A percentile compares a stretch with the other conserved stretches of the same genome.
Conservation (phyloP, 1,284 basidiomycete genomes). For the Xerocomus nothofagi region DNA sequence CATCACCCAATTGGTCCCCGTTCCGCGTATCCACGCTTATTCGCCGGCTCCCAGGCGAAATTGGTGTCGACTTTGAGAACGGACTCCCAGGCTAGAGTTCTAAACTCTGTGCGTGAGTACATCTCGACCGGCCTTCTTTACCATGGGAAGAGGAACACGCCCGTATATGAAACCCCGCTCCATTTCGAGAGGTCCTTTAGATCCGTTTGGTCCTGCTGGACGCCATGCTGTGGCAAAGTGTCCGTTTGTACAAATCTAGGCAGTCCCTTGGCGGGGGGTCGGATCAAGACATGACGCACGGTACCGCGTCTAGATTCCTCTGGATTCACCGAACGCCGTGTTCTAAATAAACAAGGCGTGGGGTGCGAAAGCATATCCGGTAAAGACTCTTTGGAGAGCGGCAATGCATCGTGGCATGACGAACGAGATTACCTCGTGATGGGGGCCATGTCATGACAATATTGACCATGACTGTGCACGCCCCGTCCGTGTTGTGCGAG, state of each 20-base stretch:
- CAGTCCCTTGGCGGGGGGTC: background rate
- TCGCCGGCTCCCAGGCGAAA: slow-evolving; percentile 20
- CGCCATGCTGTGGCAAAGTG: background rate
- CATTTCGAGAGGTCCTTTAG: slow-evolving; percentile 12
- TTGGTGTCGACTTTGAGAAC: slow-evolving; percentile 4
- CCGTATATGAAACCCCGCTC: slow-evolving; percentile 21
- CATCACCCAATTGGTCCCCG: slow-evolving; percentile 6
- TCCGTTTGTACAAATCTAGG: slow-evolving; percentile 12
- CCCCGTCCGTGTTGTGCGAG: background rate
- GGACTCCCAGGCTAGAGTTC: slow-evolving; percentile 25
- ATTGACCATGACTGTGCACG: background rate
- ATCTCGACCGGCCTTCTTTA: slow-evolving; percentile 1
- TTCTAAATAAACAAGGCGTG: slow-evolving; percentile 1
- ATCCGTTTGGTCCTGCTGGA: slow-evolving; percentile 6
- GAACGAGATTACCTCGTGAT: background rate
- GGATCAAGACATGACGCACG: slow-evolving; percentile 2
- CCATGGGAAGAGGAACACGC: slow-evolving; percentile 5
- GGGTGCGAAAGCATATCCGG: background rate
- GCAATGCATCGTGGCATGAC: background rate
- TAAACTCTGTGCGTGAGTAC: slow-evolving; percentile 20
- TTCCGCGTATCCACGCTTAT: background rate
- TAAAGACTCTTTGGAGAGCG: background rate
- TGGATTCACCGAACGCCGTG: slow-evolving; percentile 1
- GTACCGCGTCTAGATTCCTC: slow-evolving; percentile 13
- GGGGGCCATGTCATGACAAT: background rate